Evolutionary conservation across 768 basidiomycete genomes (phyloP), one percentile per base, ranked within the genome.

Genomic region (Leucosporidium creatinivorum): DNA sequence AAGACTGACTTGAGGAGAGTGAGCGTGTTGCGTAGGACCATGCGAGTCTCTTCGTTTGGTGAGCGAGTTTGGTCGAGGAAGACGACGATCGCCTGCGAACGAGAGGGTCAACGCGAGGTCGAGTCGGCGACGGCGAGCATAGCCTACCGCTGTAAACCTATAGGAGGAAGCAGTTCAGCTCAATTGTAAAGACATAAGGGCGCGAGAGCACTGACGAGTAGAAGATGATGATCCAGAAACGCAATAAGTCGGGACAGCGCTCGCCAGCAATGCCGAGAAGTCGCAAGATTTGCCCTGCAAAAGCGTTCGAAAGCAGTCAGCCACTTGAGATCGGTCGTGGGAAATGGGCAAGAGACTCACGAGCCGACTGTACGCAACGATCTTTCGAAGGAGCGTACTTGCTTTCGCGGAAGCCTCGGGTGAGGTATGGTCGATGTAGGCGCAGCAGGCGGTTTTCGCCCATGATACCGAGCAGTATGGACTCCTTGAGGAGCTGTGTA

Each of bases 361-460:
- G 31, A 36, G 67, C 61, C 33, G 67, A 68, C 21, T 63, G 39
- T 31, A 69, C 63, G 51, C 68, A 69, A 23, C 63, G 48, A 21
- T 69, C 68, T 21, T 65, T 69, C 17, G 58, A 61, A 2, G 63
- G 47, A 8, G 63, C 48, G 52, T 59, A 69, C 52, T 64, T 69
- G 44, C 31, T 17, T 21, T 69, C 63, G 31, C 31, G 36, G 54
- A 60, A 69, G 13, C 68, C 68, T 44, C 63, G 47, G 0, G 58
- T 39, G n/a, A 65, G 58, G 30, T 65, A 69, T 3, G 68, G 68
- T 26, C 68, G 62, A 33, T 69, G 68, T 1, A 69, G 58, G 10
- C 68, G 63, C 8, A 65, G 39, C 15, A 69, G 49, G 23, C 68
- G 68, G 39, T 64, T 69, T 31, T 69, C 62, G 31, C 49, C 62